Conservation (phyloP, 1,284 basidiomycete genomes). For the Puccinia novopanici region DNA sequence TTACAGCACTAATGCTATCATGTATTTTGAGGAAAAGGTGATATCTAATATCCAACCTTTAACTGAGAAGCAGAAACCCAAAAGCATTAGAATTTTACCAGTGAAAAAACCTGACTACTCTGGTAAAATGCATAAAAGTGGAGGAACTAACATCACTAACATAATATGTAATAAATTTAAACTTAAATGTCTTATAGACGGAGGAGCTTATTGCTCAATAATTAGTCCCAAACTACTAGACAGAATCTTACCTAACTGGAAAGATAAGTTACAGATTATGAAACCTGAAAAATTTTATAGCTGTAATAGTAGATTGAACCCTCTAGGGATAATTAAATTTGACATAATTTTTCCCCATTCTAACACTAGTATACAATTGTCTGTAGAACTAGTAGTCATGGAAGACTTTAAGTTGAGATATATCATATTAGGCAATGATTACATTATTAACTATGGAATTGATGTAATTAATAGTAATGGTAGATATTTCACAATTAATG, state of each 20-base stretch:
- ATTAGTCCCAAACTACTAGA: too few species aligned
- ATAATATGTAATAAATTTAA: too few species aligned
- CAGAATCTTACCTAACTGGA: too few species aligned
- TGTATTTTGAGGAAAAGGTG: neutral
- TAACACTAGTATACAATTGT: neutral
- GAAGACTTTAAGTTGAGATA: neutral
- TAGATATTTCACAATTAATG: neutral
- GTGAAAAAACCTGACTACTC: neutral
- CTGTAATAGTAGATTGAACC: constrained; percentile 9
- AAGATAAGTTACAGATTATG: too few species aligned
- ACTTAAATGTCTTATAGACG: too few species aligned
- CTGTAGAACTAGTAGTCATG: neutral
- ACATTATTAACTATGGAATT: constrained; percentile 2
- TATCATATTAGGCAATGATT: neutral
- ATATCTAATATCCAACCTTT: neutral
- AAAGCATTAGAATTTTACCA: neutral
- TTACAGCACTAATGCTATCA: neutral
- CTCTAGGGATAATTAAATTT: neutral
- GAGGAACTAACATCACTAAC: neutral
- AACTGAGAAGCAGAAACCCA: neutral
- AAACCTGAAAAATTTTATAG: too few species aligned
- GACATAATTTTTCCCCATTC: neutral
- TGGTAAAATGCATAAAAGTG: neutral
- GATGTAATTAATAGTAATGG: neutral
- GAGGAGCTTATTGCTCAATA: too few species aligned